Conservation (phyloP, 2,329 filamentous ascomycete species). For the Cladobotryum mycophilum region DNA sequence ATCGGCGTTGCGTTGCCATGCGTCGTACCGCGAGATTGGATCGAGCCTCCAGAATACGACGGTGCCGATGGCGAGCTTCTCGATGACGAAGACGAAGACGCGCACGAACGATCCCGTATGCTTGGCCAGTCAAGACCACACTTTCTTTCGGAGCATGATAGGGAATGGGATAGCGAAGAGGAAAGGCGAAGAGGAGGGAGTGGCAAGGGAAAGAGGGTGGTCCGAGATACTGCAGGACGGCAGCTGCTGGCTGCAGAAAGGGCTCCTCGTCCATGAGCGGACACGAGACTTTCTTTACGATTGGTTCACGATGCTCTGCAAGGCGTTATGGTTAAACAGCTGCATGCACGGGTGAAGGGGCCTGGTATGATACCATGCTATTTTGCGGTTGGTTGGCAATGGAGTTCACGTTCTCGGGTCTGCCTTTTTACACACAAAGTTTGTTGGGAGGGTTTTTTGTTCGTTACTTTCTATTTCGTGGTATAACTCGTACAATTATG, state of each 20-base stretch:
- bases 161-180: conserved; percentile 41
- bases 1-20: conserved; percentile 77
- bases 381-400: neutral
- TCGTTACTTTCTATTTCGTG: conserved; percentile 18
- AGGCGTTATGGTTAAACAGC: conserved; percentile 19
- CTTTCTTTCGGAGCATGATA: conserved; percentile 23
- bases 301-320: conserved; percentile 2
- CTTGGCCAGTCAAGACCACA: conserved; percentile 36
- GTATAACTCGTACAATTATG: conserved; percentile 29
- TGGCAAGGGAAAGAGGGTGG: conserved; percentile 39
- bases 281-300: neutral
- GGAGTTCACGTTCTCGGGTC: conserved; percentile 2
- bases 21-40: conserved; percentile 76
- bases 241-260: conserved; percentile 46
- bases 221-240: conserved; percentile 46
- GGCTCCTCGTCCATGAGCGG: conserved; percentile 32
- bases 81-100: conserved; percentile 47
- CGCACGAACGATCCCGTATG: conserved; percentile 54
- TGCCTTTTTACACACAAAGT: neutral
- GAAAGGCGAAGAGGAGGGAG: conserved; percentile 34
- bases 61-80: conserved; percentile 65
- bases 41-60: conserved; percentile 70
- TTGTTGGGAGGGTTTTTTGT: neutral
- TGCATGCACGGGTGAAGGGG: conserved; percentile 13
- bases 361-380: conserved; percentile 22